Percentiles rank a stretch among this genome's conserved stretches.
These are phyloP conservation scores for Cavenderia fasciculata DNA, from an alignment of 78 protist species.

Conservation along the genomic window DNA sequence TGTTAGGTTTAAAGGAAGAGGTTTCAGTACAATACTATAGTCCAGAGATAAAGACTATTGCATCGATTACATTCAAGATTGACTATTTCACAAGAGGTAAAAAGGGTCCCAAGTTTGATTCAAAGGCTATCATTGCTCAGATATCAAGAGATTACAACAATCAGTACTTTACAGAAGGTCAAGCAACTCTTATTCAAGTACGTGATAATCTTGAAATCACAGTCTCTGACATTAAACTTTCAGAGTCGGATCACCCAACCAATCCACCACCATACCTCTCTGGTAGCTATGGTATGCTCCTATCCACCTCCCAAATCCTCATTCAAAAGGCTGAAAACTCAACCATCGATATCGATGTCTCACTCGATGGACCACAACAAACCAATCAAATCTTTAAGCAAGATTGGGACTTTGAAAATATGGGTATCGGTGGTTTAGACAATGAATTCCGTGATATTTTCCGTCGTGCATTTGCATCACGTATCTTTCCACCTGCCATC, in stretches of 20 bases:
- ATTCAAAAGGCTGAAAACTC: constrained; percentile 29
- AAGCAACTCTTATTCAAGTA: background rate
- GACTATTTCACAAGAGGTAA: constrained; percentile 21
- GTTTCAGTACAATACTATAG: constrained; percentile 4
- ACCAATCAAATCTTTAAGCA: constrained; percentile 67
- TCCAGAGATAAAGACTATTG: constrained; percentile 19
- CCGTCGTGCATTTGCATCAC: constrained; percentile 98
- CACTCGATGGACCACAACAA: constrained; percentile 23
- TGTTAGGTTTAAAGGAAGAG: constrained; percentile 3
- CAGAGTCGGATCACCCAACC: background rate
- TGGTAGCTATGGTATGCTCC: constrained; percentile 36
- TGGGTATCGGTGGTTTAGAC: constrained; percentile 98
- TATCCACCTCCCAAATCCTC: constrained; percentile 20
- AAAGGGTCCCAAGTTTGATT: constrained; percentile 9
- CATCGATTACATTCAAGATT: constrained; percentile 26
- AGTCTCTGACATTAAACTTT: background rate
- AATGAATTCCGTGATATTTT: constrained; percentile 93
- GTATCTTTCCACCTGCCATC: constrained; percentile 94
- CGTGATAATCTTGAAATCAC: background rate
- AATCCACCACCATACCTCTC: no score
- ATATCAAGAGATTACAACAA: background rate
- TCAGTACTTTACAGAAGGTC: constrained; percentile 23
- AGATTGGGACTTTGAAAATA: constrained; percentile 94
- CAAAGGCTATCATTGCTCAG: background rate
- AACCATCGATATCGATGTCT: constrained; percentile 39